phyloP scores from a whole-genome alignment of 1,139 yeast species.

The Blastobotrys illinoisensis region DNA sequence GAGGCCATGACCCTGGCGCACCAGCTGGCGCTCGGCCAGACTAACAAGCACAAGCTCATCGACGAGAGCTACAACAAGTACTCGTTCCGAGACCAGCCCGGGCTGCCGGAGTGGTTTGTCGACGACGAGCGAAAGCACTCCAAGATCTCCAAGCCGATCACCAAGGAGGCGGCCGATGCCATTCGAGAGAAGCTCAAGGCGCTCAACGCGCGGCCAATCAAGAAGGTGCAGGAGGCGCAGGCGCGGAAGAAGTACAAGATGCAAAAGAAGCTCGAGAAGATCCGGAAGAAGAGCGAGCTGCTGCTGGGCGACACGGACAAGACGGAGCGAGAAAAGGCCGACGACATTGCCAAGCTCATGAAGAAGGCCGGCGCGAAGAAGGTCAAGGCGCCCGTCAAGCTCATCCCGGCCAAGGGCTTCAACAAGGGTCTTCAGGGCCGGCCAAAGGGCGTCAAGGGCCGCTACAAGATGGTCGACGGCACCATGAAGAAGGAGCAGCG shows the following conservation, averaged over 20 bases:
- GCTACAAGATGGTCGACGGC: slow-evolving; percentile 99
- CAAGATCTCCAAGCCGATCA: slow-evolving; percentile 82
- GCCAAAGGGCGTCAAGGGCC: slow-evolving; percentile 95
- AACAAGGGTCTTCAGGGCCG: slow-evolving; percentile 89
- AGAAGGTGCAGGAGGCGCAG: slow-evolving; percentile 94
- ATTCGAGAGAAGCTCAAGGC: slow-evolving; percentile 84
- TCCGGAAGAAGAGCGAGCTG: slow-evolving; percentile 89
- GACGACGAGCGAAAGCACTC: slow-evolving; percentile 89
- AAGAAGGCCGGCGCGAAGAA: slow-evolving; percentile 67
- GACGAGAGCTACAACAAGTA: slow-evolving; percentile 80
- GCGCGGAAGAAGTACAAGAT: slow-evolving; percentile 97
- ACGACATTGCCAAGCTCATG: slow-evolving; percentile 83
- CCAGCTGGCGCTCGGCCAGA: slow-evolving; percentile 86
- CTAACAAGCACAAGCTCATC: slow-evolving; percentile 71
- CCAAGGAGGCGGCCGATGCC: slow-evolving; percentile 94
- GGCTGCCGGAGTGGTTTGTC: slow-evolving; percentile 90
- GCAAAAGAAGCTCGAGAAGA: slow-evolving; percentile 74
- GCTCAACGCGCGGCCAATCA: slow-evolving; percentile 93
- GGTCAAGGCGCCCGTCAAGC: slow-evolving; percentile 72
- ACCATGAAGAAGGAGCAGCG: slow-evolving; percentile 94
- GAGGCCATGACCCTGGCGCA: slow-evolving; percentile 99
- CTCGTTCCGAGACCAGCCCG: slow-evolving; percentile 85
- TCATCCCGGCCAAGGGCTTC: slow-evolving; percentile 83
- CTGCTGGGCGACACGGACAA: slow-evolving; percentile 84
- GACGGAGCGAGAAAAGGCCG: slow-evolving; percentile 91